Base-by-base conservation (phyloP, 139 green algal genomes). In the Coelastrella sp. region DNA sequence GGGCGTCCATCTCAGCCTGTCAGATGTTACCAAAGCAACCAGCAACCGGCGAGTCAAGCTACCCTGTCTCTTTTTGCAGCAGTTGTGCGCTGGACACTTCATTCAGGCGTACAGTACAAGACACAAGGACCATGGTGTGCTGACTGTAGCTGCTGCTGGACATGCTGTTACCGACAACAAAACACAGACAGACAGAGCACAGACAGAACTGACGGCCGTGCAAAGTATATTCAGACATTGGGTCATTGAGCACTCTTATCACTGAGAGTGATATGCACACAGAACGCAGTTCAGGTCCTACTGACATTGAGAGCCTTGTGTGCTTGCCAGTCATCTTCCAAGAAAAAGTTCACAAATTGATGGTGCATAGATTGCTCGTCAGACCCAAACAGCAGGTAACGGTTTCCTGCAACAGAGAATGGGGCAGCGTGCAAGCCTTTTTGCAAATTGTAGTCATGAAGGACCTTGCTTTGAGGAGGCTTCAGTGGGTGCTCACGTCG, bases 281-380 rank as follows among this genome's bases (percentile, higher is more conserved):
- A 72, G 63, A 35, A 19, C 19, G 17, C 30, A 45, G n/a, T n/a
- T n/a, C n/a, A 45, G 35, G 15, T 13, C 45, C 11, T 13, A 57
- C 53, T 64, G 3, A 85, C 89, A 64, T 93, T 79, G 41, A 94
- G 63, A 5, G 50, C 53, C 57, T 74, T 38, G 85, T 93, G 76
- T 21, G 91, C 91, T n/a, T 79, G 34, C 91, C 91, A 94, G 75
- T 94, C 91, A 57, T 89, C 35, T 27, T 88, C 19, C 15, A 79
- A 89, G 81, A 94, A 94, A 57, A 94, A 92, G 1, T 82, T 59
- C 9, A 87, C 15, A 53, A 94, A 94, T 67, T 94, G 89, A 2
- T 57, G 19, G 17, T 75, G 38, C 69, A 82, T 87, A 13, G 82
- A 68, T 3, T 34, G 37, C 30, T 53, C 27, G 40, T 87, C 82